Conservation (phyloP, 257 asterid species). For the Orobanche coerulescens region DNA sequence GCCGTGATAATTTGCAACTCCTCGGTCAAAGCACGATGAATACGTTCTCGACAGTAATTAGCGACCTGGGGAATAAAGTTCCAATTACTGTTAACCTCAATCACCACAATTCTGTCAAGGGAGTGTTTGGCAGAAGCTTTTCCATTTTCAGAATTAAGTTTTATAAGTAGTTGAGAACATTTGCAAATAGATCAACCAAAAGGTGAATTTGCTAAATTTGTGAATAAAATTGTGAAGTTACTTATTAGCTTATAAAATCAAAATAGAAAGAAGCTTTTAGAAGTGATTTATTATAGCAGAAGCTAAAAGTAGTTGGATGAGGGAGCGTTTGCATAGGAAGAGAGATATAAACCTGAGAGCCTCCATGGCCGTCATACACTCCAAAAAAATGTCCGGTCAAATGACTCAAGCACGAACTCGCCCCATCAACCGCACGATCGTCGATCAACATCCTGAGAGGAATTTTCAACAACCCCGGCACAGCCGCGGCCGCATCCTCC, state of each 20-base stretch:
- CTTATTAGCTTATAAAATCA: too few species aligned
- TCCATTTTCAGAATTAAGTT: too few species aligned
- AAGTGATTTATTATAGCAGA: too few species aligned
- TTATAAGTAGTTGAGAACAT: too few species aligned
- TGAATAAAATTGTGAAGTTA: too few species aligned
- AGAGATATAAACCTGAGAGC: constrained; percentile 57
- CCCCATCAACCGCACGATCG: constrained; percentile 45
- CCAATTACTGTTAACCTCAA: not conserved
- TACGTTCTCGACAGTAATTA: constrained; percentile 67
- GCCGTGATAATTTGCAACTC: constrained; percentile 50
- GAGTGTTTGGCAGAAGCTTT: too few species aligned
- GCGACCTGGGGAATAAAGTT: constrained; percentile 58
- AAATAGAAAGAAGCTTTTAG: too few species aligned
- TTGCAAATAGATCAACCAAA: too few species aligned
- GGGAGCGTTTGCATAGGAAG: not conserved
- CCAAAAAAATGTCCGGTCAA: constrained; percentile 85
- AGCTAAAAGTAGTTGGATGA: too few species aligned
- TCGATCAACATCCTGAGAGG: constrained; percentile 61
- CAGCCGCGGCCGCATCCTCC: constrained; percentile 70
- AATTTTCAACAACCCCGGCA: constrained; percentile 66
- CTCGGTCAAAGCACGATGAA: constrained; percentile 62
- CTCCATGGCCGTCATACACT: constrained; percentile 98
- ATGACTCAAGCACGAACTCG: constrained; percentile 46
- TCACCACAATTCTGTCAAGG: not conserved
- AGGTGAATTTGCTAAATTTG: too few species aligned